phyloP scores from a whole-genome alignment of 345 rosid genomes.

The Aquilaria yunnanensis region DNA sequence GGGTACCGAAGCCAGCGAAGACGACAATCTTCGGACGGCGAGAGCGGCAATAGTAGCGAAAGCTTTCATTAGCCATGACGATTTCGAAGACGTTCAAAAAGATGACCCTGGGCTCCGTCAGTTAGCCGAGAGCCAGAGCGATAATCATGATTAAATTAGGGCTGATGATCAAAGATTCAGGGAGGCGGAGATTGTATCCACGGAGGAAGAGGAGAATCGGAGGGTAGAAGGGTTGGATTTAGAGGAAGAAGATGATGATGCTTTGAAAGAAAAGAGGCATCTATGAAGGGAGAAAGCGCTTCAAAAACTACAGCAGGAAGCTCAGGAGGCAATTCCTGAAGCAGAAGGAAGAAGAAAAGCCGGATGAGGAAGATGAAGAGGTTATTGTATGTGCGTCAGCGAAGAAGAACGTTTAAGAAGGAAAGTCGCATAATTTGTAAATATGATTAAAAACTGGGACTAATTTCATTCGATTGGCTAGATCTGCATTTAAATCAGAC shows the following conservation, averaged over 20 bases:
- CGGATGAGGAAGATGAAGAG: constrained; percentile 55
- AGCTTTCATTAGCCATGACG: constrained; percentile 43
- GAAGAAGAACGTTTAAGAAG: constrained; percentile 46
- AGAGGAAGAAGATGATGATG: constrained; percentile 63
- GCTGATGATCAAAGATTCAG: constrained; percentile 60
- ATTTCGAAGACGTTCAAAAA: constrained; percentile 25
- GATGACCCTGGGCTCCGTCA: constrained; percentile 71
- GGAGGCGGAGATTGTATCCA: constrained; percentile 61
- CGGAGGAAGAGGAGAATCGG: constrained; percentile 47
- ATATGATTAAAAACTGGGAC: no score
- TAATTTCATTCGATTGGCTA: no score
- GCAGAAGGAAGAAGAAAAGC: constrained; percentile 66
- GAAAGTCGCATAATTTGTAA: no score
- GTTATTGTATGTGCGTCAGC: constrained; percentile 69
- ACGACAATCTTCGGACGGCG: constrained; percentile 48
- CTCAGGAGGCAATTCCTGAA: constrained; percentile 27
- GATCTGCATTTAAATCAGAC: no score
- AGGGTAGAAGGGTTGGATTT: constrained; percentile 3
- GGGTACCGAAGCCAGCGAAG: constrained; percentile 64
- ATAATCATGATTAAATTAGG: constrained; percentile 61
- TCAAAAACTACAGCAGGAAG: neutral
- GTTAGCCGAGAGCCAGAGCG: constrained; percentile 47
- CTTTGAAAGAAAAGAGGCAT: constrained; percentile 49
- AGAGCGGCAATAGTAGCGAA: constrained; percentile 41
- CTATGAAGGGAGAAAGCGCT: constrained; percentile 46